Evolutionary conservation across 163 green algal genomes (phyloP).

Genomic region (Chlamydomonas reinhardtii): DNA sequence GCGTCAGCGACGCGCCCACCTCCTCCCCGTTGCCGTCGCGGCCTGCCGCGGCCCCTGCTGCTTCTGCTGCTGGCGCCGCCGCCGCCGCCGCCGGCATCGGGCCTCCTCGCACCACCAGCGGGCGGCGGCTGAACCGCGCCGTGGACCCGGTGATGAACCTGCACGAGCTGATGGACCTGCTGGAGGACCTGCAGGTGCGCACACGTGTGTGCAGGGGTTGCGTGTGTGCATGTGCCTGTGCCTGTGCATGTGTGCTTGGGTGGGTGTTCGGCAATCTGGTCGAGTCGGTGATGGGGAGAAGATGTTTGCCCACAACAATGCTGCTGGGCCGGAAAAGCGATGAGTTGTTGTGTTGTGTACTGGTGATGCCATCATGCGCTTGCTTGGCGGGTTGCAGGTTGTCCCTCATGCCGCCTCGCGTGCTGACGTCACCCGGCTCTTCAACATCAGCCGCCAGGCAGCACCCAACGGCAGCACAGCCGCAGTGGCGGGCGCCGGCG

Average conservation of each 20-base stretch:
- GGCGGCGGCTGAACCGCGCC: slow-evolving; percentile 13
- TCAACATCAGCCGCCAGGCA: neutral
- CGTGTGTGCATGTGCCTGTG: neutral
- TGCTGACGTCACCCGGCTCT: neutral
- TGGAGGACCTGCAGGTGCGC: slow-evolving; percentile 45
- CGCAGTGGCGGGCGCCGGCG: neutral
- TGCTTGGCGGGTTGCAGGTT: neutral
- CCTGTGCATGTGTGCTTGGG: no score
- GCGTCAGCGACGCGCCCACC: no score
- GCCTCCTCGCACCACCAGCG: slow-evolving; percentile 2
- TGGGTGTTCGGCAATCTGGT: no score
- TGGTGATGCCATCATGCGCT: no score
- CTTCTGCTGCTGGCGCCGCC: neutral
- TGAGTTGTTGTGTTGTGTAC: no score
- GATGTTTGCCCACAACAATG: no score
- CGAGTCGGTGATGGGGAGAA: no score
- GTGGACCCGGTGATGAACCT: slow-evolving; percentile 38
- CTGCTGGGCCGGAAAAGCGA: no score
- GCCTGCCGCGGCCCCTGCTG: neutral
- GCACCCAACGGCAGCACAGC: neutral
- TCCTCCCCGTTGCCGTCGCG: no score
- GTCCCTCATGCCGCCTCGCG: slow-evolving; percentile 14
- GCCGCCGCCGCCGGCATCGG: neutral
- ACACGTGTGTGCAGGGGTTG: neutral
- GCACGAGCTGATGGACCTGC: slow-evolving; percentile 8